phyloP scores from a whole-genome alignment of 2,329 filamentous ascomycete species.

The Fusarium sp. region DNA sequence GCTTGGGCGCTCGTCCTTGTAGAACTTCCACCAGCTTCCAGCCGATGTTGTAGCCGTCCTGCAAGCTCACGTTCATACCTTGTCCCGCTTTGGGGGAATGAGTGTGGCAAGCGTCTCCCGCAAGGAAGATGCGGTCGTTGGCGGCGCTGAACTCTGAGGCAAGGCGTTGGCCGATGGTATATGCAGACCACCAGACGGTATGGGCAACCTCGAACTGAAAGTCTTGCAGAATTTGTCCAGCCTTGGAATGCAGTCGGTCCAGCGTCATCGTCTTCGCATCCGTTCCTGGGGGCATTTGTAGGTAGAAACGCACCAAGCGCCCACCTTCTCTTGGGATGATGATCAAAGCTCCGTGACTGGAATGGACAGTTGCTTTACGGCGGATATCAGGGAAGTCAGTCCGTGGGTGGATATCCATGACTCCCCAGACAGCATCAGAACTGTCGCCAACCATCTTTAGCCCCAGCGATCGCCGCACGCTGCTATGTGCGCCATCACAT shows the following conservation, averaged over 20 bases:
- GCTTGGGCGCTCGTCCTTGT: slow-evolving; percentile 54
- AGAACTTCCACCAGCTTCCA: slow-evolving; percentile 66
- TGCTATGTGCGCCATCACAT: slow-evolving; percentile 26
- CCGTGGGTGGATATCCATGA: slow-evolving; percentile 52
- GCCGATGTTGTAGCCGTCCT: slow-evolving; percentile 72
- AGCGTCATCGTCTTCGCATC: slow-evolving; percentile 57
- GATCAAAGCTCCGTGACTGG: slow-evolving; percentile 68
- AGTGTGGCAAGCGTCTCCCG: slow-evolving; percentile 75
- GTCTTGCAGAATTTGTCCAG: slow-evolving; percentile 64
- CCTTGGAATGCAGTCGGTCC: background rate
- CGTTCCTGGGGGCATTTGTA: slow-evolving; percentile 67
- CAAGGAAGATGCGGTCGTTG: slow-evolving; percentile 74
- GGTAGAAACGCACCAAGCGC: slow-evolving; percentile 71
- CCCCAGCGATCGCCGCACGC: slow-evolving; percentile 71
- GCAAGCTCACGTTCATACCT: slow-evolving; percentile 80
- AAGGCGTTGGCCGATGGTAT: slow-evolving; percentile 75
- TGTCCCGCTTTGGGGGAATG: slow-evolving; percentile 74
- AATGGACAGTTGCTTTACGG: slow-evolving; percentile 69
- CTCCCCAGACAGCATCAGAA: slow-evolving; percentile 65
- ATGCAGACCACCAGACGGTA: slow-evolving; percentile 76
- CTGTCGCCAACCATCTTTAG: slow-evolving; percentile 70
- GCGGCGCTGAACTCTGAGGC: slow-evolving; percentile 67
- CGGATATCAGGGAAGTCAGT: slow-evolving; percentile 76
- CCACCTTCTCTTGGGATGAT: slow-evolving; percentile 74
- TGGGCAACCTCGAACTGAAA: slow-evolving; percentile 66